Evolutionary conservation across 495 filamentous ascomycete species (phyloP), one percentile per base, ranked within the genome.

Genomic region (Monascus purpureus): DNA sequence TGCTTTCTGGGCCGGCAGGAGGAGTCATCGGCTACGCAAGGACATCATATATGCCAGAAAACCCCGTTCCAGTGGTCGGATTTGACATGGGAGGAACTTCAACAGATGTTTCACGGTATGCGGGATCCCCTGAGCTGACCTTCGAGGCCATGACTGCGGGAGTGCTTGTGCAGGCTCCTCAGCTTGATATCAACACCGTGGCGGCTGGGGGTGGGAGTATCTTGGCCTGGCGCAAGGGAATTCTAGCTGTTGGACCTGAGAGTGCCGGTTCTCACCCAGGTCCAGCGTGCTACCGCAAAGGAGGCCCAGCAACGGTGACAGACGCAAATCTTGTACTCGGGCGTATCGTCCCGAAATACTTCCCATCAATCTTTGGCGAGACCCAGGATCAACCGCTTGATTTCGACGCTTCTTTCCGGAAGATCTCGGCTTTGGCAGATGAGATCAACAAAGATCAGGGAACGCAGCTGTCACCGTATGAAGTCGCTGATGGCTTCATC

Each of bases 61-160:
- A 80, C 0, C 80, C 73, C 44, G 83, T 72, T 8, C 85, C 87
- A 2, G 72, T 93, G 9, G 90, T 94, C 45, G 88, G 88, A 0
- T 93, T 95, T 46, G 88, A 95, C 47, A 95, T 95, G 87, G 74
- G 75, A 16, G 87, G 87, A 17, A 95, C 88, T 1, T 83, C 77
- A 33, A 93, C 87, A 4, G 87, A 95, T 53, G 87, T 93, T 11
- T 85, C 79, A 26, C 58, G 88, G 20, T 88, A 83, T 15, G 50
- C 37, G 2, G 87, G 87, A 9, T 65, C 82, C 18, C 92, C 88
- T 48, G 87, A 94, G 34, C 87, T 93, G 52, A 84, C 90, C 0
- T 93, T 93, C 41, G 88, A 93, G 58, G 93, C 84, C 2, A 93
- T 84, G 0, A 93, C 83, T 1, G 87, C 88, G 1, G 88, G 88